A percentile compares a stretch with the other conserved stretches of the same genome.
Evolutionary conservation across 495 filamentous ascomycete species (phyloP).

Genomic region (Bryoglossum gracile): DNA sequence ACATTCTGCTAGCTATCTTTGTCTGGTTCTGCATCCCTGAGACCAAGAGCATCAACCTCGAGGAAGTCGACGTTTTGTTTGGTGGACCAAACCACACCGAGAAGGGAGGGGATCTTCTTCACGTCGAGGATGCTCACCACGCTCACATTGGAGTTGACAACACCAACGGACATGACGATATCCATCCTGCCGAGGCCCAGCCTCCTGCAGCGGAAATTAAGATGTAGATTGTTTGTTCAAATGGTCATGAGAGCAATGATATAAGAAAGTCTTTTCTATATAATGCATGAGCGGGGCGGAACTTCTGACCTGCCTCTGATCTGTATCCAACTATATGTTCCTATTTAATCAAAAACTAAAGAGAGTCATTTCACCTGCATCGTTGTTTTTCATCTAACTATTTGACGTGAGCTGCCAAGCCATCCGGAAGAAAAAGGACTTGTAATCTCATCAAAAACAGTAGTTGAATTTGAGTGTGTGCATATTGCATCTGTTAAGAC

Average conservation of each 20-base stretch:
- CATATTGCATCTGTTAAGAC: too few species aligned
- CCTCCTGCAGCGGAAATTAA: too few species aligned
- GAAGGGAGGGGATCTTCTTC: constrained; percentile 11
- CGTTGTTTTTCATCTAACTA: too few species aligned
- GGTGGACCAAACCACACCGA: constrained; percentile 32
- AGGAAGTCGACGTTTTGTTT: constrained; percentile 65
- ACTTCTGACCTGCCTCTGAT: neutral
- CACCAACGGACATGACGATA: neutral
- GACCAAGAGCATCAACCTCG: constrained; percentile 53
- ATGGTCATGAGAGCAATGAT: neutral
- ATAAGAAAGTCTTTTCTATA: neutral
- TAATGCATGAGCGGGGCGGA: neutral
- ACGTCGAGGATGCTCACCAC: constrained; percentile 10
- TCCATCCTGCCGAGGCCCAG: neutral
- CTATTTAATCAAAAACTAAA: neutral
- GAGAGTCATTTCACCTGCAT: too few species aligned
- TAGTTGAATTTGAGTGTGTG: too few species aligned
- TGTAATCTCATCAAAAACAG: too few species aligned
- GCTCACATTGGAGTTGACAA: neutral
- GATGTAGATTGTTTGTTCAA: neutral
- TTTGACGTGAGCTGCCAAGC: too few species aligned
- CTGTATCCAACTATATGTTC: neutral
- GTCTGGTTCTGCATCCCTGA: constrained; percentile 68
- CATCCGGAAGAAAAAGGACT: too few species aligned
- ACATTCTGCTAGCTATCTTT: constrained; percentile 58